phyloP scores from a whole-genome alignment of 208 protist genomes.

The Trypanosoma scelopori region DNA sequence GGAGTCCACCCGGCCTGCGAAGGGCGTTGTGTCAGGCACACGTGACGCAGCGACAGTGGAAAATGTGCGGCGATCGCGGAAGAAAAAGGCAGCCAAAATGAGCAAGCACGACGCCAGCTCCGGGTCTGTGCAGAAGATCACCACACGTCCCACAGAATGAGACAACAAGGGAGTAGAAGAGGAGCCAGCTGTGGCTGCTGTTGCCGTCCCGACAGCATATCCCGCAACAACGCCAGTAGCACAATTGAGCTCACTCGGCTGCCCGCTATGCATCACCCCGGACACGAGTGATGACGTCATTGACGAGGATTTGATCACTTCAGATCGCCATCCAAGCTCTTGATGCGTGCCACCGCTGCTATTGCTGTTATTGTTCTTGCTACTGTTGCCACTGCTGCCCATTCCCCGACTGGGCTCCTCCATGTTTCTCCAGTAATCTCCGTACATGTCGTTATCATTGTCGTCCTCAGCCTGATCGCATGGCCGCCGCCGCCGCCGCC shows the following conservation, averaged over 20 bases:
- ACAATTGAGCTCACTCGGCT: not conserved
- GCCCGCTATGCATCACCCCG: not conserved
- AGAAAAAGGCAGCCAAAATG: constrained; percentile 54
- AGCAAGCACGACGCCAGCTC: constrained; percentile 48
- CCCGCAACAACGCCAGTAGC: not conserved
- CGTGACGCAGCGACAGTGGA: not conserved
- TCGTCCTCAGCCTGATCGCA: not conserved
- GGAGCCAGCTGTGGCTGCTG: not conserved
- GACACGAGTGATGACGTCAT: not conserved
- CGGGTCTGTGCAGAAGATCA: constrained; percentile 65
- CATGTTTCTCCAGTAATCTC: constrained; percentile 24
- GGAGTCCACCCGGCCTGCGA: constrained; percentile 48
- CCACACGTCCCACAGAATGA: constrained; percentile 45
- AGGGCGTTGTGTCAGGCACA: constrained; percentile 4
- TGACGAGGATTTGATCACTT: not conserved
- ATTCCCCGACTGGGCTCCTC: too few relatives aligned
- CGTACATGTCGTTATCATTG: constrained; percentile 17
- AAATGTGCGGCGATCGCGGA: constrained; percentile 20
- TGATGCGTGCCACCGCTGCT: not conserved
- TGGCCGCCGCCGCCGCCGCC: not conserved
- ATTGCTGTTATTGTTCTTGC: constrained; percentile 8
- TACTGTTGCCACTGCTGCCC: constrained; percentile 7
- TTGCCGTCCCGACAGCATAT: not conserved
- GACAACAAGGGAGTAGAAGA: not conserved
- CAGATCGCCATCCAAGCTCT: too few relatives aligned